Percentiles rank a stretch among this genome's conserved stretches.
Conservation (phyloP, 2,329 filamentous ascomycete genomes). For the Clarireedia hainanense region DNA sequence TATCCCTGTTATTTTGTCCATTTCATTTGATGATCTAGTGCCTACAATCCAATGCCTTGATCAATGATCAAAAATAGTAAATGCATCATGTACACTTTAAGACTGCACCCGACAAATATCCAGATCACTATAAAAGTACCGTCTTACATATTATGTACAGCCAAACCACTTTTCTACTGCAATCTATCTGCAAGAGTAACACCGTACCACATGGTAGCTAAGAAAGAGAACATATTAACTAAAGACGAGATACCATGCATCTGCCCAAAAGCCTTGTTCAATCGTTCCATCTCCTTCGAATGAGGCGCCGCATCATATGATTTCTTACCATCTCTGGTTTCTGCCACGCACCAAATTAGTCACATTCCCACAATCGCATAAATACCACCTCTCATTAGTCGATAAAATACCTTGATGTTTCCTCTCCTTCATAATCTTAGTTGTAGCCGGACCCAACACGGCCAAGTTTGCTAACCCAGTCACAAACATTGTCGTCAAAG, state of each 20-base stretch:
- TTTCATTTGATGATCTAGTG: no score
- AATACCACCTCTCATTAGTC: neutral
- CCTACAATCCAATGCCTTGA: no score
- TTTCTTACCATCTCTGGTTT: conserved; percentile 83
- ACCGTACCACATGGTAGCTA: conserved; percentile 70
- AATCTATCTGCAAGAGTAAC: conserved; percentile 46
- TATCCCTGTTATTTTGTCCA: neutral
- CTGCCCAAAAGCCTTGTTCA: conserved; percentile 72
- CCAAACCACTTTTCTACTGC: conserved; percentile 9
- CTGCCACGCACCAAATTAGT: conserved; percentile 33
- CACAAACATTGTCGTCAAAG: conserved; percentile 62
- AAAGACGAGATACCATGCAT: conserved; percentile 77
- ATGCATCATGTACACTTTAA: neutral
- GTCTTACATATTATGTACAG: no score
- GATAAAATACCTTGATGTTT: conserved; percentile 67
- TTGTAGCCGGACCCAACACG: conserved; percentile 68
- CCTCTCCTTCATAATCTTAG: conserved; percentile 64
- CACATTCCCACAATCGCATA: neutral
- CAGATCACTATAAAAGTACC: no score
- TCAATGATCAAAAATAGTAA: no score
- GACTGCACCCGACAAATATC: no score
- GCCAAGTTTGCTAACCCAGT: conserved; percentile 63
- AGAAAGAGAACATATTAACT: conserved; percentile 65
- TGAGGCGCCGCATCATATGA: conserved; percentile 73
- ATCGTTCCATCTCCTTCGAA: conserved; percentile 70